These are phyloP conservation scores for Wickerhamomyces canadensis DNA, from an alignment of 805 yeast genomes.

Conservation along the genomic window DNA sequence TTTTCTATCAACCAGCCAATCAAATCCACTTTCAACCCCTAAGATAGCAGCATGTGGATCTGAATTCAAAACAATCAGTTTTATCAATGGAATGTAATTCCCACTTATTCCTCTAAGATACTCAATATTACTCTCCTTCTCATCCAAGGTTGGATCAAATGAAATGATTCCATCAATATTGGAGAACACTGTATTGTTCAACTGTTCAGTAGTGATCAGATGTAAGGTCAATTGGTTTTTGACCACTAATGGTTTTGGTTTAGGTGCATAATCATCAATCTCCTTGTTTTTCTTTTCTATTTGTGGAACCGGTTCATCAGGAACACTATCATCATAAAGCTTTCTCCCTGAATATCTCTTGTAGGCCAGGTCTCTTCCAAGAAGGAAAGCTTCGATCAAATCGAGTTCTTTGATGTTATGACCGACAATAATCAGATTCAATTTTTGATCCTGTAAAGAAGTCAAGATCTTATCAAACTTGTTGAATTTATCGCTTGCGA, in stretches of 20 bases:
- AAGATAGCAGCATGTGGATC: conserved; percentile 33
- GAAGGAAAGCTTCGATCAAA: conserved; percentile 66
- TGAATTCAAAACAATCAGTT: conserved; percentile 39
- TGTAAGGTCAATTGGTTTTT: conserved; percentile 28
- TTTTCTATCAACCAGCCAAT: conserved; percentile 18
- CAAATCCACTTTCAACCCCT: conserved; percentile 21
- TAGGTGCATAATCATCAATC: conserved; percentile 13
- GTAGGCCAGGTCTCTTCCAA: conserved; percentile 67
- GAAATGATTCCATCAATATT: conserved; percentile 40
- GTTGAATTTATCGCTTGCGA: conserved; percentile 55
- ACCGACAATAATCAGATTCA: conserved; percentile 44
- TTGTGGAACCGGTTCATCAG: conserved; percentile 16
- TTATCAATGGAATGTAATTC: conserved; percentile 36
- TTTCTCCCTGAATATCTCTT: conserved; percentile 64
- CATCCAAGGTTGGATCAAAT: conserved; percentile 39
- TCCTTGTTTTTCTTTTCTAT: conserved; percentile 25
- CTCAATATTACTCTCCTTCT: conserved; percentile 25
- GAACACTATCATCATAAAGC: conserved; percentile 33
- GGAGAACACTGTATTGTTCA: conserved; percentile 28
- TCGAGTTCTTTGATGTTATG: conserved; percentile 66
- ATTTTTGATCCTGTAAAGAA: conserved; percentile 14
- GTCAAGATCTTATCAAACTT: conserved; percentile 42
- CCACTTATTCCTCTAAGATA: conserved; percentile 19
- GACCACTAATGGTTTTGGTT: conserved; percentile 10
- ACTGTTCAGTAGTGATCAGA: conserved; percentile 41